These are phyloP conservation scores for Leptographium wingfieldii DNA, from an alignment of 2,329 filamentous ascomycete genomes.

Conservation along the genomic window DNA sequence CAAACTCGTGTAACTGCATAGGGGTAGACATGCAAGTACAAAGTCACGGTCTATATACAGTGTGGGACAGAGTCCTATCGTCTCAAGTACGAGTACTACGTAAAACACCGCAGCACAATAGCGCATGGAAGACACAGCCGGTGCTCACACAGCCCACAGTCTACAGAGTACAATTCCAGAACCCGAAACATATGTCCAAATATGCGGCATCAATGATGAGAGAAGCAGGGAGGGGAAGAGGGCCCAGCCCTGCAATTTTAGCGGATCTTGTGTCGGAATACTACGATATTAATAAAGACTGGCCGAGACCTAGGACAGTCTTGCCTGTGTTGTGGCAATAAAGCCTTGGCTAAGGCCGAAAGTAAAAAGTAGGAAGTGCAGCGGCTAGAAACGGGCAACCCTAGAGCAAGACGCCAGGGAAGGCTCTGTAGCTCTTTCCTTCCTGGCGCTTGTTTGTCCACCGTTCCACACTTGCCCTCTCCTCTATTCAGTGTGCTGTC, in stretches of 20 bases:
- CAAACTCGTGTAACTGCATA: not conserved
- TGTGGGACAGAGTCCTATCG: not conserved
- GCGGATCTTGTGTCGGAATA: not conserved
- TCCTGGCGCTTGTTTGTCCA: not conserved
- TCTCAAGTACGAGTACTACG: too few relatives aligned
- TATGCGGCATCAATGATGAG: not conserved
- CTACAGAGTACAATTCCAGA: not conserved
- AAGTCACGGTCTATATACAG: not conserved
- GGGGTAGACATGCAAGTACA: not conserved
- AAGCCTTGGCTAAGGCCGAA: not conserved
- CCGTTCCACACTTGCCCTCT: not conserved
- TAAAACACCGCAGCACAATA: not conserved
- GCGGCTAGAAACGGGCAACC: not conserved
- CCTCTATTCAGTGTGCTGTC: not conserved
- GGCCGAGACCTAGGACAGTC: not conserved
- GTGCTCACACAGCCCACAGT: not conserved
- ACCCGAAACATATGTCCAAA: not conserved
- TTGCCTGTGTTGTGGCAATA: not conserved
- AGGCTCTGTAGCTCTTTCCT: not conserved
- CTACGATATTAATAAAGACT: not conserved
- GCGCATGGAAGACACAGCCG: not conserved
- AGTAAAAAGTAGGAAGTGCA: not conserved
- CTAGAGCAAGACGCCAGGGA: too few relatives aligned
- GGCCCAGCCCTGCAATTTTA: constrained; percentile 1
- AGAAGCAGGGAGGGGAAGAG: not conserved